Evolutionary conservation across 305 asterid genomes (phyloP).

Genomic region (Fraxinus paxiana): DNA sequence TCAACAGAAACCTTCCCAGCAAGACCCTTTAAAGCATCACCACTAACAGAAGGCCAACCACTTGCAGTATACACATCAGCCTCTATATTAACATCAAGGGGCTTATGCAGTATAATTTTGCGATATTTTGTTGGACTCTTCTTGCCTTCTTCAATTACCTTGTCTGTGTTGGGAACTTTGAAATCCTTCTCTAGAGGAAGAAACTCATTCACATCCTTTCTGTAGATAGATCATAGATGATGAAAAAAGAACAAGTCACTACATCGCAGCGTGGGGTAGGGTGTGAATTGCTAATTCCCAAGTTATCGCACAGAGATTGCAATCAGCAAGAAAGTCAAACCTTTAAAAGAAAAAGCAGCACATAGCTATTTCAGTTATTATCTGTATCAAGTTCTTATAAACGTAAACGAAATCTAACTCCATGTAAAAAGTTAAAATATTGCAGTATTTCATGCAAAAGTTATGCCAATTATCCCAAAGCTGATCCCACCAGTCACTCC

Average conservation of each 20-base stretch:
- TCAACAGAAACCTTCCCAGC: constrained; percentile 84
- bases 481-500: neutral
- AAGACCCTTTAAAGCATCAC: constrained; percentile 71
- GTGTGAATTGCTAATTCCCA: neutral
- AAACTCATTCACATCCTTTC: constrained; percentile 58
- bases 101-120: constrained; percentile 62
- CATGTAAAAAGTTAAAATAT: neutral
- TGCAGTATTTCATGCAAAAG: neutral
- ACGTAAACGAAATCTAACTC: neutral
- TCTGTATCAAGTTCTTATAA: neutral
- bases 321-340: neutral
- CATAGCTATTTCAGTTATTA: neutral
- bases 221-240: constrained; percentile 28
- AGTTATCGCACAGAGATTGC: neutral
- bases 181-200: constrained; percentile 70
- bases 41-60: constrained; percentile 97
- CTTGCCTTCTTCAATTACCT: constrained; percentile 86
- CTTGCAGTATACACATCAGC: constrained; percentile 75
- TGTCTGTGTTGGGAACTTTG: constrained; percentile 66
- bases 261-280: constrained; percentile 19
- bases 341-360: neutral
- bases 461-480: neutral
- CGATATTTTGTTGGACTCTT: constrained; percentile 67
- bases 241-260: constrained; percentile 11
- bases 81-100: constrained; percentile 47